phyloP scores from a whole-genome alignment of 2,329 filamentous ascomycete genomes.

The Calycina herbarum region DNA sequence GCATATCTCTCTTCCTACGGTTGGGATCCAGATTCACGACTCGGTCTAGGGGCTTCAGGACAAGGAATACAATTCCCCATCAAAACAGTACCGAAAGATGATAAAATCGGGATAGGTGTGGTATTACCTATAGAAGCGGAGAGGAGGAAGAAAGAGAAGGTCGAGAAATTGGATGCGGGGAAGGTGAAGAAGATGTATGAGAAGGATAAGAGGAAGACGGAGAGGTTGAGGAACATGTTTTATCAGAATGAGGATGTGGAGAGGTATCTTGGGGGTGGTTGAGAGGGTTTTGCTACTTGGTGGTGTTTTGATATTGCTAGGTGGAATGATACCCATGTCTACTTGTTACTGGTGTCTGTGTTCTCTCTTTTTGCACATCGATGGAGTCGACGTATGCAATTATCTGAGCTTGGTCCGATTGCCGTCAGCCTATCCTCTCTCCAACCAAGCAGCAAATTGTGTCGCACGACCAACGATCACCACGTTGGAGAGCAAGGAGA shows the following conservation, averaged over 20 bases:
- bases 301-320: neutral
- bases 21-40: slow-evolving; percentile 72
- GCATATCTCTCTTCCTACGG: slow-evolving; percentile 65
- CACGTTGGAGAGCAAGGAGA: too few species aligned
- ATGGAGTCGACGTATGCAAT: too few species aligned
- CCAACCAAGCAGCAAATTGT: too few species aligned
- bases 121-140: slow-evolving; percentile 40
- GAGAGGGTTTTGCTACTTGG: neutral
- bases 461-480: too few species aligned
- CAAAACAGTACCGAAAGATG: slow-evolving; percentile 67
- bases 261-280: slow-evolving; percentile 51
- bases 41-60: slow-evolving; percentile 69
- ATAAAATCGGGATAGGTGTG: slow-evolving; percentile 72
- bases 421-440: too few species aligned
- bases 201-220: slow-evolving; percentile 61
- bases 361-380: too few species aligned
- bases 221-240: slow-evolving; percentile 68
- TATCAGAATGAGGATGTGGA: slow-evolving; percentile 75
- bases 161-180: slow-evolving; percentile 65
- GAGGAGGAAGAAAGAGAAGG: slow-evolving; percentile 43
- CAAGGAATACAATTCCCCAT: slow-evolving; percentile 74
- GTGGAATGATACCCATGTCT: neutral
- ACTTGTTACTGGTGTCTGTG: too few species aligned
- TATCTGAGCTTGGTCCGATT: too few species aligned
- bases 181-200: slow-evolving; percentile 62